Conservation (phyloP, 2,329 filamentous ascomycete species). For the Neonectria neomacrospora region DNA sequence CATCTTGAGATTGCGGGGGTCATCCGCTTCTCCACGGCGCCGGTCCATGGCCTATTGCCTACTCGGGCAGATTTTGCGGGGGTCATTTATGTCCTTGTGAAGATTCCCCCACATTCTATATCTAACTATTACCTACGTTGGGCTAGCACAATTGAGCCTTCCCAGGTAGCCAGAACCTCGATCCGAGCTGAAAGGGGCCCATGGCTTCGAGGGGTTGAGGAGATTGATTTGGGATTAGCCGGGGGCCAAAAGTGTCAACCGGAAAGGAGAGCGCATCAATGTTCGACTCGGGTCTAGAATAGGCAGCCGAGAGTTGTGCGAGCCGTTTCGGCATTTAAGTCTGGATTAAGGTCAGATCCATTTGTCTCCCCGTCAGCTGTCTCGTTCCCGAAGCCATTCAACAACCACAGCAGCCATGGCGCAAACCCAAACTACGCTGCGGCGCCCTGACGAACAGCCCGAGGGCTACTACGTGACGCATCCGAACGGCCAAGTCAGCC, state of each 20-base stretch:
- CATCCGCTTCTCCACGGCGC: too few relatives aligned
- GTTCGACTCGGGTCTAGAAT: background rate
- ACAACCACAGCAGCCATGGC: background rate
- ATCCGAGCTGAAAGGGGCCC: too few relatives aligned
- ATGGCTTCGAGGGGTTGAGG: background rate
- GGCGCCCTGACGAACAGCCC: background rate
- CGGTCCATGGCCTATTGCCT: background rate
- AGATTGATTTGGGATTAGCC: background rate
- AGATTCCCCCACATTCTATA: background rate
- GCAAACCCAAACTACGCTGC: background rate
- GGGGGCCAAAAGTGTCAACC: background rate
- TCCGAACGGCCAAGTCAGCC: conserved; percentile 1
- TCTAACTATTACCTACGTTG: background rate
- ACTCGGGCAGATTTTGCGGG: background rate
- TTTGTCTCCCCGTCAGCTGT: background rate
- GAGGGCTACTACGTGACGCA: conserved; percentile 8
- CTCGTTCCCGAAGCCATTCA: background rate
- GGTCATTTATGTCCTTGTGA: background rate
- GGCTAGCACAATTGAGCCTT: background rate
- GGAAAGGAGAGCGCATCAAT: background rate
- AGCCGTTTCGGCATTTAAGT: background rate
- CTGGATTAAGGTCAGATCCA: background rate
- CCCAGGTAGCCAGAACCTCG: background rate
- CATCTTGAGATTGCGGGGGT: too few relatives aligned
- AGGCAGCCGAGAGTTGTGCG: background rate